These are phyloP conservation scores for Paramarasmius palmivorus DNA, from an alignment of 1,284 basidiomycete genomes.

Conservation along the genomic window DNA sequence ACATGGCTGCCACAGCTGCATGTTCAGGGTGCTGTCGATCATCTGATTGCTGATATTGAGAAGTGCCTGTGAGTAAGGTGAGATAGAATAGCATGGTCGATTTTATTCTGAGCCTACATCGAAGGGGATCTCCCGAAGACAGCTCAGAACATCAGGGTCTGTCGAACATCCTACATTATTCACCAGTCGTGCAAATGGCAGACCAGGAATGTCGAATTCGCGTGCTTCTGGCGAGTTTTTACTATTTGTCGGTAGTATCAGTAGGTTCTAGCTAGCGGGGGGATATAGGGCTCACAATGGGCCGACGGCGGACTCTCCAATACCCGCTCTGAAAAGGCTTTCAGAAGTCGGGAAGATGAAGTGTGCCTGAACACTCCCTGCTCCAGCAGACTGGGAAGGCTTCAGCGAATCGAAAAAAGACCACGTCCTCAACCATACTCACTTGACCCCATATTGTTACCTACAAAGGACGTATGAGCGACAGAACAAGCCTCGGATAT, in stretches of 20 bases:
- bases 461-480: constrained; percentile 25
- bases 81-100: no score
- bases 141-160: constrained; percentile 42
- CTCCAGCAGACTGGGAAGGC: constrained; percentile 51
- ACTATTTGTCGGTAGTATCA: constrained; percentile 28
- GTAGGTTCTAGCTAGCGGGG: neutral
- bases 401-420: neutral
- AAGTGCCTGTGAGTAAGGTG: constrained; percentile 28
- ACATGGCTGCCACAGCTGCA: constrained; percentile 59
- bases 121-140: constrained; percentile 50
- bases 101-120: constrained; percentile 29
- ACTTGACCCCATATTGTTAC: constrained; percentile 66
- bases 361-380: constrained; percentile 54
- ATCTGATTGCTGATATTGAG: constrained; percentile 48
- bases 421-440: neutral
- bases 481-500: neutral
- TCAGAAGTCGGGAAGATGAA: constrained; percentile 43
- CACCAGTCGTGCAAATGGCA: constrained; percentile 52
- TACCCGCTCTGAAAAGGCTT: constrained; percentile 51
- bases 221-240: constrained; percentile 54
- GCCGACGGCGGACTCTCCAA: constrained; percentile 55
- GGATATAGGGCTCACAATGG: constrained; percentile 44
- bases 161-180: constrained; percentile 45
- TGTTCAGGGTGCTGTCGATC: constrained; percentile 45
- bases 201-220: constrained; percentile 54